Evolutionary conservation across 108 stramenopile species (phyloP).

Genomic region (Stephanodiscus triporus): DNA sequence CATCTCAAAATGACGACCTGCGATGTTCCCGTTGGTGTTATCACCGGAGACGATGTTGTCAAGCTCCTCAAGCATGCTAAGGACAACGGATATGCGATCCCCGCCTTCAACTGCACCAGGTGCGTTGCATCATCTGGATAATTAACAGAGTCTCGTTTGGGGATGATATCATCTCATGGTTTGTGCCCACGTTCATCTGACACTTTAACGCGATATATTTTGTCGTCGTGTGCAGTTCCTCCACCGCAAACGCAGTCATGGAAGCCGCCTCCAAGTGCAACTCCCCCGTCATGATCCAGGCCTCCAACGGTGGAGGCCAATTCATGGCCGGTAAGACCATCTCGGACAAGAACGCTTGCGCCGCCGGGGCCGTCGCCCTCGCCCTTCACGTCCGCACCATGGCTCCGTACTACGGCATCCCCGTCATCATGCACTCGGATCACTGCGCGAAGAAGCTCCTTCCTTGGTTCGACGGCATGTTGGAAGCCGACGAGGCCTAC

Average conservation of each 20-base stretch:
- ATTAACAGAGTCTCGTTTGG: background rate
- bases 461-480: constrained; percentile 97
- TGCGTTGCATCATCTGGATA: constrained; percentile 56
- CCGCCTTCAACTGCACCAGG: constrained; percentile 96
- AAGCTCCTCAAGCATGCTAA: constrained; percentile 90
- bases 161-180: background rate
- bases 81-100: constrained; percentile 89
- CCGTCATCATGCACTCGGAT: constrained; percentile 96
- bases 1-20: constrained; percentile 46
- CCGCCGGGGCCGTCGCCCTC: constrained; percentile 91
- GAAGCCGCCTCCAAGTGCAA: constrained; percentile 91
- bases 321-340: constrained; percentile 91
- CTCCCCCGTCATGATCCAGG: constrained; percentile 93
- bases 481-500: constrained; percentile 93
- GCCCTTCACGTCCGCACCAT: constrained; percentile 95
- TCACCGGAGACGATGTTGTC: constrained; percentile 86
- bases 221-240: constrained; percentile 66
- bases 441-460: constrained; percentile 96
- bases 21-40: constrained; percentile 68
- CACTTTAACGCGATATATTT: background rate
- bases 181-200: background rate
- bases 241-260: constrained; percentile 88
- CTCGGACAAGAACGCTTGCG: constrained; percentile 82
- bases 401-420: constrained; percentile 95
- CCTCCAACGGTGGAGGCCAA: constrained; percentile 88